Evolutionary conservation across 352 stramenopile species (phyloP).

Genomic region (Phytopythium delawarense): DNA sequence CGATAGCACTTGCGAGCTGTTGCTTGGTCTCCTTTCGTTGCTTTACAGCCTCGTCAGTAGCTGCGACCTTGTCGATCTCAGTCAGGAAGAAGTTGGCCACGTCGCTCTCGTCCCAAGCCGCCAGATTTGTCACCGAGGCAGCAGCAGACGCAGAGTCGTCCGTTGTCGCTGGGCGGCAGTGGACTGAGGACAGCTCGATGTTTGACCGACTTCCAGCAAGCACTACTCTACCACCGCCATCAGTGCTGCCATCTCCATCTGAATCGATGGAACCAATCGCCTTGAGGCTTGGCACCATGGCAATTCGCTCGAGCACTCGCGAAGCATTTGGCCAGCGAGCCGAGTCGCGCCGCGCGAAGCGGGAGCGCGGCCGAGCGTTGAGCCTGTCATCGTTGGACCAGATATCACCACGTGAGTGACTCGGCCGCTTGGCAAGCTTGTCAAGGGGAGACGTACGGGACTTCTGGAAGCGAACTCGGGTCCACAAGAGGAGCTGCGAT

Average conservation of each 20-base stretch:
- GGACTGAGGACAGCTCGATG: neutral
- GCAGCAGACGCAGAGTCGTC: neutral
- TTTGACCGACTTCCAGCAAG: neutral
- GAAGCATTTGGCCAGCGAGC: constrained; percentile 17
- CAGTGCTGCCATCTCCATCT: neutral
- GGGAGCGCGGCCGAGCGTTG: constrained; percentile 42
- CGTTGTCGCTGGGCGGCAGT: neutral
- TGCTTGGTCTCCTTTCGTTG: constrained; percentile 12
- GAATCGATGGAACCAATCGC: neutral
- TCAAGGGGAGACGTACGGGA: constrained; percentile 5
- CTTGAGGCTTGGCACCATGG: constrained; percentile 14
- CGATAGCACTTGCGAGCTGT: constrained; percentile 33
- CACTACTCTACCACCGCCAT: neutral
- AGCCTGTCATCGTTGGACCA: constrained; percentile 10
- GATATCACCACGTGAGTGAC: neutral
- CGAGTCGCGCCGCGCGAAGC: constrained; percentile 48
- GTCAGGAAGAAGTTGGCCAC: constrained; percentile 71
- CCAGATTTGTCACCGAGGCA: neutral
- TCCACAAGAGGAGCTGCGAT: constrained; percentile 9
- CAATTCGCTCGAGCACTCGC: constrained; percentile 34
- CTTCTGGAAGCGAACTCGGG: constrained; percentile 10
- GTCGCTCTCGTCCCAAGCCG: constrained; percentile 29
- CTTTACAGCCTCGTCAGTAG: constrained; percentile 11
- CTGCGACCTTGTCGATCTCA: constrained; percentile 40
- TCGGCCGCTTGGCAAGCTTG: neutral